Evolutionary conservation across 2,329 filamentous ascomycete species (phyloP).

Genomic region (Stagonosporopsis tanaceti): DNA sequence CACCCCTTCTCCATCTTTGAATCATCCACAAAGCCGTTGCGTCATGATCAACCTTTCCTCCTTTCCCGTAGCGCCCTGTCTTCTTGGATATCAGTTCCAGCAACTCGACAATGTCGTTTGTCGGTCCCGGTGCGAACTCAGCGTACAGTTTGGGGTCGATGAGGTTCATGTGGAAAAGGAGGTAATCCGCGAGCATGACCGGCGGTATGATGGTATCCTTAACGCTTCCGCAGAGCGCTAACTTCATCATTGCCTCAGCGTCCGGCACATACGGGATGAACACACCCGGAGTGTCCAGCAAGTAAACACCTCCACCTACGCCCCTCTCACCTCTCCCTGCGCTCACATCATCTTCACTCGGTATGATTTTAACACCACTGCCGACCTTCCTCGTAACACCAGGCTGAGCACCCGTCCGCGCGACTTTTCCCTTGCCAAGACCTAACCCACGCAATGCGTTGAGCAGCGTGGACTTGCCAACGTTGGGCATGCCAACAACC

Average conservation of each 20-base stretch:
- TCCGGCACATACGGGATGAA: constrained; percentile 92
- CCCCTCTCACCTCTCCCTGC: constrained; percentile 26
- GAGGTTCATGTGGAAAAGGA: constrained; percentile 84
- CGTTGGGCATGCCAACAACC: constrained; percentile 97
- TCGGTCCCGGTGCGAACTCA: constrained; percentile 73
- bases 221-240: constrained; percentile 89
- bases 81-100: constrained; percentile 74
- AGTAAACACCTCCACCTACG: constrained; percentile 70
- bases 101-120: constrained; percentile 81
- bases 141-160: constrained; percentile 69
- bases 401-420: constrained; percentile 83
- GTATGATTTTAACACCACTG: constrained; percentile 80
- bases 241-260: constrained; percentile 88
- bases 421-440: constrained; percentile 73
- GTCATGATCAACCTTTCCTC: constrained; percentile 74
- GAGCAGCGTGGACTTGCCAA: constrained; percentile 93
- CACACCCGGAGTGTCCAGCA: constrained; percentile 92
- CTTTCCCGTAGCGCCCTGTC: constrained; percentile 78
- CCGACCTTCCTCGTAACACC: constrained; percentile 88
- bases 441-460: constrained; percentile 81
- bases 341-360: constrained; percentile 56
- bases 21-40: constrained; percentile 81
- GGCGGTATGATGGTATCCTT: constrained; percentile 85
- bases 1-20: constrained; percentile 80
- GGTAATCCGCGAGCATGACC: constrained; percentile 84